Evolutionary conservation across 352 stramenopile species (phyloP), one percentile per base, ranked within the genome.

Genomic region (Pilasporangium apinafurcum): DNA sequence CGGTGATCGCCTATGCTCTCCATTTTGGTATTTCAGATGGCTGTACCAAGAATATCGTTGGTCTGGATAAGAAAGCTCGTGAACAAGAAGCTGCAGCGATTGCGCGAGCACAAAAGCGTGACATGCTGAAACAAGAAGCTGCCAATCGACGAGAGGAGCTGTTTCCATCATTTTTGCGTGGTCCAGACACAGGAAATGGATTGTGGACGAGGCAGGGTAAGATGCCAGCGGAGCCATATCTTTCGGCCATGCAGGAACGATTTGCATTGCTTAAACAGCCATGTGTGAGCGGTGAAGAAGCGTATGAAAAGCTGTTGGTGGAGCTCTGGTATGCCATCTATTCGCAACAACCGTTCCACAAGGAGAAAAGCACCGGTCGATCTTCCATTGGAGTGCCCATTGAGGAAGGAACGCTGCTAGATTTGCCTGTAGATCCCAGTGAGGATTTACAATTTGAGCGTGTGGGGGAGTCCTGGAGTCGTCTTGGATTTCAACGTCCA

Each of bases 11-110:
- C 13, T 91, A 91, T 30, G 81, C 81, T 17, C 58, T 93, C 43
- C 81, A 91, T 53, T 93, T 85, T 40, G 81, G 81, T 25, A 68
- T 93, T 42, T 62, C 72, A 12, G 76, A 91, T 52, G 73, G 71
- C 14, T 87, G 77, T 47, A n/a, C n/a, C n/a, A 86, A 86, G 46
- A 84, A 76, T 49, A 53, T 74, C 4, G 63, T 75, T 0, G 71
- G 71, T 20, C 34, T 90, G 25, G 79, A 91, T 44, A 84, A 85
- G 28, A 73, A 80, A 45, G 81, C 81, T 26, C 65, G 78, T 3
- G 76, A 87, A 49, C 65, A 83, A 26, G 81, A 90, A 51, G 78
- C 76, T n/a, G 73, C 80, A 39, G 81, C 81, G 14, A 59, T 93
- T 40, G 78, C 81, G 10, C 75, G 79, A 16, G 81, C 81, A 0